phyloP scores from a whole-genome alignment of 352 stramenopile genomes.

The Pythium monospermum region DNA sequence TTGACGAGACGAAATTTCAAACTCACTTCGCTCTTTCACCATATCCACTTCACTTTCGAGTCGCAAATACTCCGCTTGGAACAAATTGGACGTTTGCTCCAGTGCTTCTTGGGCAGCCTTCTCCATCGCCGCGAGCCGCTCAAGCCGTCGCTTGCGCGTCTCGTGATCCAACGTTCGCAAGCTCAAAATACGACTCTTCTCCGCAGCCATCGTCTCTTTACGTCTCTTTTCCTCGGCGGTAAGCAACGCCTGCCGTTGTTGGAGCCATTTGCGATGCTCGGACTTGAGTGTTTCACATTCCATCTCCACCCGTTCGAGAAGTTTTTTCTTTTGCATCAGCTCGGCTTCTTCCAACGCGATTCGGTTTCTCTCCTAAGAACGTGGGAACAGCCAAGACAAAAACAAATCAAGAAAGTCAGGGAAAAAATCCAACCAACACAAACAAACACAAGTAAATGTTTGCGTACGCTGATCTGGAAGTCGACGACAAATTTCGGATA shows the following conservation, averaged over 20 bases:
- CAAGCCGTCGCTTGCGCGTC: slow-evolving; percentile 53
- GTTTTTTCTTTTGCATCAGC: slow-evolving; percentile 52
- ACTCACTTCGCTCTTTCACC: slow-evolving; percentile 56
- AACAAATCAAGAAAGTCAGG: not conserved
- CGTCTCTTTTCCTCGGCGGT: slow-evolving; percentile 55
- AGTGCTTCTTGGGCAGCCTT: slow-evolving; percentile 50
- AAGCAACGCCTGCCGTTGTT: slow-evolving; percentile 50
- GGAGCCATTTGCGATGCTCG: slow-evolving; percentile 63
- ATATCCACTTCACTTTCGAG: slow-evolving; percentile 47
- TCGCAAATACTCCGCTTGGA: slow-evolving; percentile 57
- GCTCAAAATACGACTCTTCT: slow-evolving; percentile 61
- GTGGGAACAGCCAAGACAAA: slow-evolving; percentile 6
- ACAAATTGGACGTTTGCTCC: slow-evolving; percentile 52
- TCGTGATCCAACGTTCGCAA: slow-evolving; percentile 71
- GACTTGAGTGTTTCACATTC: slow-evolving; percentile 48
- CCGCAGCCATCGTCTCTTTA: slow-evolving; percentile 48
- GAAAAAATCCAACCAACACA: no score
- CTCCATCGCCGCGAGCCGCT: slow-evolving; percentile 62
- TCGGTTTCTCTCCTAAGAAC: slow-evolving; percentile 62
- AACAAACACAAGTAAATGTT: no score
- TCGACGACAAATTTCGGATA: slow-evolving; percentile 82
- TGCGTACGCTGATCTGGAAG: slow-evolving; percentile 75
- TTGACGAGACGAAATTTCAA: slow-evolving; percentile 59
- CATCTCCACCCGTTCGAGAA: slow-evolving; percentile 50
- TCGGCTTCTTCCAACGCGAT: slow-evolving; percentile 76